Base-by-base conservation (phyloP, 2,329 filamentous ascomycete genomes). In the Hypoxylon sp. region DNA sequence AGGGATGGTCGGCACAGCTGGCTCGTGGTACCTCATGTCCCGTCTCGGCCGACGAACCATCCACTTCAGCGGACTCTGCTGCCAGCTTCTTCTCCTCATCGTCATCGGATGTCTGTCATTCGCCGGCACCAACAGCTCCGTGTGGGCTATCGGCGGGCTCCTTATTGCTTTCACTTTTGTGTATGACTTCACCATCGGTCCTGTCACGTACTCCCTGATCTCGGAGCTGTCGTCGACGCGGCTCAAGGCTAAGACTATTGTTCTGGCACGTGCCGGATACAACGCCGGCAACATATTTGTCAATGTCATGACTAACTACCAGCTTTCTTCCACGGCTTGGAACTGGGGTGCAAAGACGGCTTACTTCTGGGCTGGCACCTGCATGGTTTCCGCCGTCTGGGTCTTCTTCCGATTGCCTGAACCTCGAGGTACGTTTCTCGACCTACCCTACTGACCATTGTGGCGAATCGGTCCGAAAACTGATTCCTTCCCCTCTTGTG, bases 151-250 rank as follows among this genome's bases (percentile, higher is more conserved):
- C 31, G 73, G 75, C 20, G 60, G 72, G 54, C 61, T 83, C 62
- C 68, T 82, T 3, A 71, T 83, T 30, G 63, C 79, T 27, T 81
- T 78, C 58, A 79, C 77, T 0, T 78, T 81, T 43, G 68, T 77
- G 2, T 84, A 83, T 65, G 78, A 79, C 67, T 73, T 78, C 45
- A 78, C 78, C 1, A 73, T 83, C 8, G 82, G 81, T 0, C 80
- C 80, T 0, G 74, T 81, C 5, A 76, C 76, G 3, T 83, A 81
- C 63, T 73, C 74, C 1, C 67, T 83, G 19, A 62, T 81, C 7
- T 75, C 79, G 0, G 81, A 83, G 57, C 72, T 78, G 3, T 79
- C 79, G 0, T 81, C 79, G 0, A 78, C 77, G 0, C 73, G 80
- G 6, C 74, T 83, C 26, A 77, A 79, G 53, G 73, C 75, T 20